Evolutionary conservation across 768 basidiomycete species (phyloP), one percentile per base, ranked within the genome.

Genomic region (Pulveroboletus frians): DNA sequence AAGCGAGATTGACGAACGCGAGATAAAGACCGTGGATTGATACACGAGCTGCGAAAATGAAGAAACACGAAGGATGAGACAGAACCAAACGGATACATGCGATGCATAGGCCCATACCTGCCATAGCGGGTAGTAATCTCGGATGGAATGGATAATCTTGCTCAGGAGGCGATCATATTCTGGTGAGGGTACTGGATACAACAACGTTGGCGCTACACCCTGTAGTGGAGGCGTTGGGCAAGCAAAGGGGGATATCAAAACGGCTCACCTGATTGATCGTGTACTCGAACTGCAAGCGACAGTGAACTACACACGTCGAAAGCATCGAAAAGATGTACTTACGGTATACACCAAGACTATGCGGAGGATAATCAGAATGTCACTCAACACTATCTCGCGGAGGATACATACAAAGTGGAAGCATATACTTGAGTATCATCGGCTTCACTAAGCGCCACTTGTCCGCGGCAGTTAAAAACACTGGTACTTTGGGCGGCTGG

Each of bases 41-140:
- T 92, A 92, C 26, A 92, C 81, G 34, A 92, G 79, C 83, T 90
- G 21, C 17, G 17, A 31, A 41, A 14, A 13, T 32, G 23, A 18
- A 30, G 13, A 46, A 46, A 47, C 40, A 39, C 15, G 21, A n/a
- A 48, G 23, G 31, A 40, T 52, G 29, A 49, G 47, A 46, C 43
- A 17, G 20, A 30, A 48, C 46, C 20, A 14, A 13, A 42, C 23
- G 42, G 40, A 48, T 21, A 40, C 17, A 30, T 3, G 36, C 15
- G 49, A 49, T 40, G 52, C 55, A 53, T 60, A 5, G 1, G 34
- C 11, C 17, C 75, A 21, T 52, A 85, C 88, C 83, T 92, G 90
- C 89, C 92, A 96, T 35, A 95, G 77, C 2, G 93, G 93, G 69
- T 97, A 97, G 64, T 93, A 98, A 62, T 97, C 95, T 32, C 92